Percentiles rank a stretch among this genome's conserved stretches.
Conservation (phyloP, 768 basidiomycete species). For the Phanerodontia chrysosporium region DNA sequence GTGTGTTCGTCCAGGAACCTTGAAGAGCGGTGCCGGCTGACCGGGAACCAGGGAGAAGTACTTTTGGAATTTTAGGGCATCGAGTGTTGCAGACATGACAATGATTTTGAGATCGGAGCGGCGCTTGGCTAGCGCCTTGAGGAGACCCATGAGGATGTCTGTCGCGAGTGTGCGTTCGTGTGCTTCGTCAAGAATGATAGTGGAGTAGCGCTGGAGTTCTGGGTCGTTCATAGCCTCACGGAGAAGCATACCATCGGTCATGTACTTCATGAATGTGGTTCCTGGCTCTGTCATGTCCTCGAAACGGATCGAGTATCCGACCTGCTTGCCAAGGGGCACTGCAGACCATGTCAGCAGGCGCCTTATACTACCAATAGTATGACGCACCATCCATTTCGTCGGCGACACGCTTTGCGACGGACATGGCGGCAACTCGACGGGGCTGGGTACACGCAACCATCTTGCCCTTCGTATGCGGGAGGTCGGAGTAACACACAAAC, state of each 20-base stretch:
- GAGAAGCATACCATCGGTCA: constrained; percentile 99
- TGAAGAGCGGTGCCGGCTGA: constrained; percentile 24
- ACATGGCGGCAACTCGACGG: constrained; percentile 94
- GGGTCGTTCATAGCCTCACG: constrained; percentile 98
- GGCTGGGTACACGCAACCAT: constrained; percentile 97
- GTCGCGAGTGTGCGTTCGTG: constrained; percentile 98
- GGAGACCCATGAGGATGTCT: constrained; percentile 96
- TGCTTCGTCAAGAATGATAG: constrained; percentile 97
- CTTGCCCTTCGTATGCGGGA: constrained; percentile 87
- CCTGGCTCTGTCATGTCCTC: constrained; percentile 92
- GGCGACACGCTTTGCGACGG: constrained; percentile 95
- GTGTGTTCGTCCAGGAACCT: constrained; percentile 46
- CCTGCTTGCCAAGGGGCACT: constrained; percentile 92
- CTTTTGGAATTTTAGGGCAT: constrained; percentile 93
- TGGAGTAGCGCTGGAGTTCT: constrained; percentile 83
- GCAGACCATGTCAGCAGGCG: constrained; percentile 9
- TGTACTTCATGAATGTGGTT: constrained; percentile 95
- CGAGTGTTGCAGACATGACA: constrained; percentile 97
- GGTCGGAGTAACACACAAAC: constrained; percentile 90
- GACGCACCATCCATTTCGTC: constrained; percentile 96
- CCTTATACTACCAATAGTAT: constrained; percentile 23
- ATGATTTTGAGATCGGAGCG: constrained; percentile 93
- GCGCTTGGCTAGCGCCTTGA: constrained; percentile 78
- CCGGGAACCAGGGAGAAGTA: constrained; percentile 59
- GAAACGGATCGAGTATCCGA: constrained; percentile 97